Percentiles rank a stretch among this genome's conserved stretches.
Conservation (phyloP, 805 yeast species). For the Blastobotrys parvus region DNA sequence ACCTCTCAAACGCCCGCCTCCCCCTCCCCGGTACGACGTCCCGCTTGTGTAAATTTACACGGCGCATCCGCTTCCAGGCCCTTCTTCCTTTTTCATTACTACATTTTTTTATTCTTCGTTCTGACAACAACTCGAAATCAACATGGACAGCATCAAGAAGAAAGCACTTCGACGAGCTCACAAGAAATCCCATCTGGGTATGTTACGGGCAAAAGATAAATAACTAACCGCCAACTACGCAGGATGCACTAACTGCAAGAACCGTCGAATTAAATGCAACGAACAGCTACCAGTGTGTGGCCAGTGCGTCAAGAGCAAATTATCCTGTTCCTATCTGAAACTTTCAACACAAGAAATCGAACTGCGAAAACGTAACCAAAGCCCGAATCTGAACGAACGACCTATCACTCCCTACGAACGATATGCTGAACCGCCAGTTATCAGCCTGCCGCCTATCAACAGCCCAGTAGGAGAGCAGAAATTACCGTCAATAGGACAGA, state of each 20-base stretch:
- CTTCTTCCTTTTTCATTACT: background rate
- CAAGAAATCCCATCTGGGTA: conserved; percentile 46
- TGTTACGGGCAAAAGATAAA: background rate
- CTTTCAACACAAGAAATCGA: conserved; percentile 40
- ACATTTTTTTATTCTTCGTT: background rate
- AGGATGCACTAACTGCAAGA: conserved; percentile 67
- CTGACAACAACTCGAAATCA: too few relatives aligned
- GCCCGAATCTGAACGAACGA: background rate
- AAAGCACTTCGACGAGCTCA: conserved; percentile 44
- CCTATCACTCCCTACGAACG: background rate
- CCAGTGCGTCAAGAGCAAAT: conserved; percentile 43
- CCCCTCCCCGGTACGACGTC: background rate
- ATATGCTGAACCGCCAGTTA: background rate
- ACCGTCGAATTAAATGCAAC: conserved; percentile 57
- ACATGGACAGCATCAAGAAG: background rate
- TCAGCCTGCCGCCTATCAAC: background rate
- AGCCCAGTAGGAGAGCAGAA: background rate
- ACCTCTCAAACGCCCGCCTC: too few relatives aligned
- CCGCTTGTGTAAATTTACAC: background rate
- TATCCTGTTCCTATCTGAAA: conserved; percentile 41
- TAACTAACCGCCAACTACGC: conserved; percentile 20
- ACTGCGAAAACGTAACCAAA: conserved; percentile 16
- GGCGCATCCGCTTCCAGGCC: too few relatives aligned
- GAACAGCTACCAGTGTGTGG: conserved; percentile 52
- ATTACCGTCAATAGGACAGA: background rate